Evolutionary conservation across 225 moss, liverwort and hornwort species (phyloP), one percentile per base, ranked within the genome.

Genomic region (Straminergon stramineum): DNA sequence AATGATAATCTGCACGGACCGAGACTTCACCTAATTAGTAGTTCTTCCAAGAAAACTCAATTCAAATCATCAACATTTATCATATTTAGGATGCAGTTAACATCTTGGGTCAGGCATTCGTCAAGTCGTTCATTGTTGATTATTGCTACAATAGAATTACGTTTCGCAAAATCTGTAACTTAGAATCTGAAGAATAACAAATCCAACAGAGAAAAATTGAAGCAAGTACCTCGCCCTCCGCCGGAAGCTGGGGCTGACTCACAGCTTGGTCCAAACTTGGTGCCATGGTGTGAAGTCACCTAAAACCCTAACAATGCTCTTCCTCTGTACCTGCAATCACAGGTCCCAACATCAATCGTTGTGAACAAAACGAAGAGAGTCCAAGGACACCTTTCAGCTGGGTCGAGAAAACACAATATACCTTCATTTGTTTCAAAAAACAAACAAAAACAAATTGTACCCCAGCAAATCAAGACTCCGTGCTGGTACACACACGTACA

Each of bases 1-100:
- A 37, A 95, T 81, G 86, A 97, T 90, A 63, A 98, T 75, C 95
- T 95, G 90, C 89, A 53, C 30, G 62, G 28, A 81, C 37, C 30
- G 37, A 70, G 24, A 88, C 35, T 32, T 11, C 45, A 66, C 57
- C 63, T 4, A 43, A 53, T 88, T 64, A 88, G 55, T 65, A 13
- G 13, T 32, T 65, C 75, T 79, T 56, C 43, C 64, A 41, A 79
- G 32, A 43, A 39, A 51, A 48, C 5, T 34, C 22, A 71, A 32
- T 68, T 52, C 53, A 23, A 65, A 31, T 6, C 77, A 56, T 56
- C 56, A 58, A 73, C 35, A 26, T 21, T 21, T 9, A 39, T 15
- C 22, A 15, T 58, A 10, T 43, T 58, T 43, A 17, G 58, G 23
- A 43, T 11, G 85, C 14, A 37, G 37, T 37, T 14, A 61, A 37